Percentiles rank a stretch among this genome's conserved stretches.
Evolutionary conservation across 2,329 filamentous ascomycete genomes (phyloP).

Genomic region (Fonsecaea pugnacius): DNA sequence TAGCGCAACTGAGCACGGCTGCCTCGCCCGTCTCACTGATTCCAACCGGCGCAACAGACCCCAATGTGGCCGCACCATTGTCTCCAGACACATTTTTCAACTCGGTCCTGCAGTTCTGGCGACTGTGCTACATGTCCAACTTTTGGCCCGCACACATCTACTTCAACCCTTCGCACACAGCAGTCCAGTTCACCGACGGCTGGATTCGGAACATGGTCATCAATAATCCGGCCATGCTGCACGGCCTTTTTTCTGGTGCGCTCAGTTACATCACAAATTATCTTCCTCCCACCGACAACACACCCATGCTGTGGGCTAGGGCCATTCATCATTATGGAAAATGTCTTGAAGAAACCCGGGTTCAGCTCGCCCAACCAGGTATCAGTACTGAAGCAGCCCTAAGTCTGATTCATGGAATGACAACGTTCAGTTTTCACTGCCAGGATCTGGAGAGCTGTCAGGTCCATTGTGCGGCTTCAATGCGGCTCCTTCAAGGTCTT

Average conservation of each 20-base stretch:
- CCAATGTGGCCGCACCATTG: slow-evolving; percentile 1
- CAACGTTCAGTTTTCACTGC: slow-evolving; percentile 26
- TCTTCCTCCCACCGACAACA: slow-evolving; percentile 20
- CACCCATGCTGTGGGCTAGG: slow-evolving; percentile 23
- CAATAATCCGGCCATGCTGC: slow-evolving; percentile 23
- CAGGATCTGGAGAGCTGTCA: slow-evolving; percentile 24
- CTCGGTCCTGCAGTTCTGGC: slow-evolving; percentile 27
- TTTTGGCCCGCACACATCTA: slow-evolving; percentile 25
- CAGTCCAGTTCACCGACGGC: slow-evolving; percentile 15
- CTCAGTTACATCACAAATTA: slow-evolving; percentile 26
- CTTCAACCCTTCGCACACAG: slow-evolving; percentile 14
- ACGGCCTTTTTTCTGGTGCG: slow-evolving; percentile 24
- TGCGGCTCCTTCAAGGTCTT: slow-evolving; percentile 15
- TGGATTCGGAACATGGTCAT: slow-evolving; percentile 24
- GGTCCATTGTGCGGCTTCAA: slow-evolving; percentile 15
- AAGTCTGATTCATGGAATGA: slow-evolving; percentile 21
- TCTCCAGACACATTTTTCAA: slow-evolving; percentile 21
- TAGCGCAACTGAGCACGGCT: slow-evolving; percentile 3
- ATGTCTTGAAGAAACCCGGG: slow-evolving; percentile 23
- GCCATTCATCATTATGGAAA: slow-evolving; percentile 26
- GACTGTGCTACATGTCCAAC: slow-evolving; percentile 24
- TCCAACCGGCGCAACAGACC: slow-evolving; percentile 5
- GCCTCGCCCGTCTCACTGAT: neutral
- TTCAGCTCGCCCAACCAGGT: slow-evolving; percentile 11
- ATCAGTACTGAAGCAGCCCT: slow-evolving; percentile 19